phyloP scores from a whole-genome alignment of 2,329 filamentous ascomycete genomes.

The Colletotrichum graminicola region DNA sequence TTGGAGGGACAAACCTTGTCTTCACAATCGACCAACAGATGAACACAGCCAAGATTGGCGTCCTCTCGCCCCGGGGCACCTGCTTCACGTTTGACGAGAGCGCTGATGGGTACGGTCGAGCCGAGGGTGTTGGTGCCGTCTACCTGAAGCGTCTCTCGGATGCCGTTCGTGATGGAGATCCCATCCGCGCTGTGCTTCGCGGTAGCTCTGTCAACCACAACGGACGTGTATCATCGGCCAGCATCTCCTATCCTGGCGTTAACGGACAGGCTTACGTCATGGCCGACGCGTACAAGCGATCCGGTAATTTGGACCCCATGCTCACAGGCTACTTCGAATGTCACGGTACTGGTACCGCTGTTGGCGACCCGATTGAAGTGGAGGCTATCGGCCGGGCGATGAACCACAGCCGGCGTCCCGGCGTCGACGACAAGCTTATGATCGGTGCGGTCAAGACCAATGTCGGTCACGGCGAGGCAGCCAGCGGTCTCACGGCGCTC shows the following conservation, averaged over 20 bases:
- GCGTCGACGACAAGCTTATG: no score
- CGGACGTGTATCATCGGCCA: no score
- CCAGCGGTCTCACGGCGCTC: background rate
- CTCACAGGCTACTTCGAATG: no score
- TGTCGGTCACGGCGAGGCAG: background rate
- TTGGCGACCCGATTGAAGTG: no score
- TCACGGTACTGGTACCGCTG: no score
- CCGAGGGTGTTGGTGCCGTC: background rate
- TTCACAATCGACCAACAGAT: background rate
- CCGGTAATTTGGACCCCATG: constrained; percentile 38
- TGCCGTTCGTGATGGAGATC: background rate
- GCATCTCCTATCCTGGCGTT: background rate
- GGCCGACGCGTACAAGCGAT: background rate
- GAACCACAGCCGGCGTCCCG: no score
- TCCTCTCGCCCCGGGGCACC: background rate
- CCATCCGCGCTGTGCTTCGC: background rate
- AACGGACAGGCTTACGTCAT: background rate
- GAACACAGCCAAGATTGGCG: constrained; percentile 3
- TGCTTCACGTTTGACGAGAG: constrained; percentile 2
- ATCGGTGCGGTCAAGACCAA: background rate
- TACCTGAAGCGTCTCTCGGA: background rate
- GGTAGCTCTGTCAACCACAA: no score
- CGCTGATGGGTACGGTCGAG: background rate
- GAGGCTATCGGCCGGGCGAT: no score
- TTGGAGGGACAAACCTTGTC: constrained; percentile 16